Percentiles rank a stretch among this genome's conserved stretches.
These are phyloP conservation scores for Tricholoma matsutake DNA, from an alignment of 768 basidiomycete species.

Conservation along the genomic window DNA sequence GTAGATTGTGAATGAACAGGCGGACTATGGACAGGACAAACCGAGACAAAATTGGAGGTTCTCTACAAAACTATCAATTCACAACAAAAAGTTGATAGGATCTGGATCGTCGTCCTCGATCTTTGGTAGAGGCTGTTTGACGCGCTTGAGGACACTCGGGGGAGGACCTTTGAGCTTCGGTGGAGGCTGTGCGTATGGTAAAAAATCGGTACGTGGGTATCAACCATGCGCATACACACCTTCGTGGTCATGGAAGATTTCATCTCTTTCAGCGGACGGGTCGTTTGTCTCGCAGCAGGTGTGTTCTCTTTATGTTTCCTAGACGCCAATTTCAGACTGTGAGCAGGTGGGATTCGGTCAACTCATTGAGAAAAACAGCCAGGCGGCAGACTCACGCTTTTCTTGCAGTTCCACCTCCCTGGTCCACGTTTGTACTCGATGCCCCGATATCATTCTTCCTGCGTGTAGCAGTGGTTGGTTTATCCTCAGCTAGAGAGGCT, in stretches of 20 bases:
- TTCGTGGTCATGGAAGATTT: background rate
- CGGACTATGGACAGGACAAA: background rate
- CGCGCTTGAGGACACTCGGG: constrained; percentile 20
- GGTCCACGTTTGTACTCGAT: background rate
- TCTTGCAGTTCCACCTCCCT: background rate
- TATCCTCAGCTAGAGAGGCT: background rate
- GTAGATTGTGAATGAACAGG: background rate
- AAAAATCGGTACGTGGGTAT: background rate
- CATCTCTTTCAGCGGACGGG: background rate
- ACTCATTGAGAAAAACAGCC: background rate
- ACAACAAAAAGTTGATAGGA: constrained; percentile 22
- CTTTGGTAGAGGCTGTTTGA: constrained; percentile 17
- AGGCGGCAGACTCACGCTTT: background rate
- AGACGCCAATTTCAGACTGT: constrained; percentile 12
- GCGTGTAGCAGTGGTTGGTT: background rate
- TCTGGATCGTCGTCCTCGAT: constrained; percentile 24
- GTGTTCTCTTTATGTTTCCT: constrained; percentile 35
- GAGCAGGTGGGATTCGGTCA: background rate
- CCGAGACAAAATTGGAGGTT: background rate
- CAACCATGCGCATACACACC: background rate
- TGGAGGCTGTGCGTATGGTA: background rate
- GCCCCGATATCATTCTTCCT: background rate
- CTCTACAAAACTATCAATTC: background rate
- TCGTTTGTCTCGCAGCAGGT: background rate
- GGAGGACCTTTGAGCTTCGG: constrained; percentile 10